These are phyloP conservation scores for Ustilago xerochloae DNA, from an alignment of 1,284 basidiomycete species.

Conservation along the genomic window DNA sequence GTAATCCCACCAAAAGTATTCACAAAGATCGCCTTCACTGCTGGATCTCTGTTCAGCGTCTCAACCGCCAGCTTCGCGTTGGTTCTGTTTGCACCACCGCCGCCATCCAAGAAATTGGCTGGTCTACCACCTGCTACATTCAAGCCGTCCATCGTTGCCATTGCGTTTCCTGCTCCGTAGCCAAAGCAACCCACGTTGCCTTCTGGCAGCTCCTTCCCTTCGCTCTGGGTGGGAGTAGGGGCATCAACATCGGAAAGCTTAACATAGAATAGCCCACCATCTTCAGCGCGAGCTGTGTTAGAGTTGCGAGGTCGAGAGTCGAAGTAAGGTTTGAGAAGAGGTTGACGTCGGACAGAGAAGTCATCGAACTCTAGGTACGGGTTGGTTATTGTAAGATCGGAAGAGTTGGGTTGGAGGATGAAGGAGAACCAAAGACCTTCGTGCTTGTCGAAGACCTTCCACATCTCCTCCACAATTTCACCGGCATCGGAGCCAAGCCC, in stretches of 20 bases:
- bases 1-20: constrained; percentile 60
- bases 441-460: constrained; percentile 38
- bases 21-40: constrained; percentile 58
- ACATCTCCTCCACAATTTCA: constrained; percentile 19
- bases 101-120: constrained; percentile 60
- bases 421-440: constrained; percentile 58
- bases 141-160: constrained; percentile 60
- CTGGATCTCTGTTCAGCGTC: constrained; percentile 50
- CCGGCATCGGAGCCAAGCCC: constrained; percentile 12
- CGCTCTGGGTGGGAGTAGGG: constrained; percentile 10
- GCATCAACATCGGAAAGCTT: constrained; percentile 40
- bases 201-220: constrained; percentile 10
- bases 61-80: constrained; percentile 56
- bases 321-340: constrained; percentile 34
- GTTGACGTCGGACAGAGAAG: constrained; percentile 47
- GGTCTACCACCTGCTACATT: constrained; percentile 48
- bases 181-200: constrained; percentile 59
- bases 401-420: constrained; percentile 9
- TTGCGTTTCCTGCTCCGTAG: constrained; percentile 59
- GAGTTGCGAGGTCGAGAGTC: constrained; percentile 27
- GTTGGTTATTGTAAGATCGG: neutral
- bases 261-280: constrained; percentile 55
- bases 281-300: constrained; percentile 45
- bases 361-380: constrained; percentile 55
- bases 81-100: constrained; percentile 49